A percentile compares a stretch with the other conserved stretches of the same genome.
Evolutionary conservation across 345 rosid species (phyloP).

Genomic region (Aquilaria yunnanensis): DNA sequence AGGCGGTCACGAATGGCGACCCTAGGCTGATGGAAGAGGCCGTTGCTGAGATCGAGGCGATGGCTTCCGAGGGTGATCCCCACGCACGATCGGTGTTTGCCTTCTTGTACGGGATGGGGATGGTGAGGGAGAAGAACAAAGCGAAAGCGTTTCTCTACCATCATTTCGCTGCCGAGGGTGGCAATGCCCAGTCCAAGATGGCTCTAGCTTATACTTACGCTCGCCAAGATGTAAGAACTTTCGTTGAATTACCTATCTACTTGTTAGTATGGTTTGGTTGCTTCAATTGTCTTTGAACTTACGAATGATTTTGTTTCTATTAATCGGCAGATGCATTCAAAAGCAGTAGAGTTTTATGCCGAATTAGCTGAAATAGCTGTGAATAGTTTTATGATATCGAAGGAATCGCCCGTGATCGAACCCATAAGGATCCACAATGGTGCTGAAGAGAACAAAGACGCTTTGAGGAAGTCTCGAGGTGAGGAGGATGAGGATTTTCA

Average conservation of each 20-base stretch:
- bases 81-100: slow-evolving; percentile 76
- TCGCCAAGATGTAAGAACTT: slow-evolving; percentile 75
- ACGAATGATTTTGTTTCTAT: neutral
- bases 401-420: slow-evolving; percentile 85
- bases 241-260: neutral
- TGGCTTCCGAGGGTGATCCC: slow-evolving; percentile 55
- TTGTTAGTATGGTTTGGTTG: neutral
- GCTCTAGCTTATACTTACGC: slow-evolving; percentile 78
- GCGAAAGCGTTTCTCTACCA: slow-evolving; percentile 79
- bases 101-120: slow-evolving; percentile 62
- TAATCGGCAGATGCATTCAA: slow-evolving; percentile 68
- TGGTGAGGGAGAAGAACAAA: slow-evolving; percentile 61
- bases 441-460: slow-evolving; percentile 95
- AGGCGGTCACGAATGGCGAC: slow-evolving; percentile 51
- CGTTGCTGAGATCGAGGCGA: slow-evolving; percentile 48
- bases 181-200: slow-evolving; percentile 91
- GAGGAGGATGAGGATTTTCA: slow-evolving; percentile 98
- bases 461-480: slow-evolving; percentile 82
- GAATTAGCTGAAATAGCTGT: slow-evolving; percentile 91
- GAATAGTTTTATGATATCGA: slow-evolving; percentile 83
- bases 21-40: slow-evolving; percentile 66
- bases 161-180: slow-evolving; percentile 63
- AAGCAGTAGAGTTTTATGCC: slow-evolving; percentile 76
- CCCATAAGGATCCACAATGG: slow-evolving; percentile 89
- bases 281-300: slow-evolving; percentile 3